Evolutionary conservation across 768 basidiomycete genomes (phyloP), one percentile per base, ranked within the genome.

Genomic region (Boletus pseudopeckii): DNA sequence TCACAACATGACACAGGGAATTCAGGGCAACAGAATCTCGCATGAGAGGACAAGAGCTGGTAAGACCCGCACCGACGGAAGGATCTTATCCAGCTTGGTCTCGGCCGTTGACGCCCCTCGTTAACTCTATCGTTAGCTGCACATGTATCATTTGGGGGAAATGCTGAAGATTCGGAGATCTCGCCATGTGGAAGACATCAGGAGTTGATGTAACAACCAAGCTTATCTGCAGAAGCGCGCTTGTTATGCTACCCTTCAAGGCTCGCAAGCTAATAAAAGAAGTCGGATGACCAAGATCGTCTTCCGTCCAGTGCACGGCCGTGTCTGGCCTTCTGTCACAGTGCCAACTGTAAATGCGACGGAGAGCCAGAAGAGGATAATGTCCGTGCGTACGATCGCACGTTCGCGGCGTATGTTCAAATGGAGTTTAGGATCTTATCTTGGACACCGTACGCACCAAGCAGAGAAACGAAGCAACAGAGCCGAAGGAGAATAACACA

Each of bases 81-180:
- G 62, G 62, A 57, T 54, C 54, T 57, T 56, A 52, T 50, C 62
- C 52, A n/a, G 18, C 26, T 18, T 20, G 38, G 44, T 56, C 48
- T 40, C 22, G 14, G 11, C 9, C 13, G 20, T 39, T 45, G 34
- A 38, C 22, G 15, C 30, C 28, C 7, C 18, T 24, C 6, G 33
- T 11, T 1, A 34, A 22, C 32, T 7, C 24, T 24, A n/a, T 37
- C 32, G 9, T 11, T 15, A 26, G 36, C 22, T 2, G 28, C 26
- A 14, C 26, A 37, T 15, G 28, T 39, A 42, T 4, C 5, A 32
- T 40, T 36, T n/a, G 3, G 32, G 36, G 7, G 20, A 45, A 17
- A 34, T 32, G 32, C 18, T 42, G 30, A 24, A 24, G 24, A 24
- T n/a, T n/a, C n/a, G 20, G 15, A 32, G 33, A 26, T 50, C 30